These are phyloP conservation scores for Bromus sterilis DNA, from an alignment of 176 grass and related monocot species.

Conservation along the genomic window DNA sequence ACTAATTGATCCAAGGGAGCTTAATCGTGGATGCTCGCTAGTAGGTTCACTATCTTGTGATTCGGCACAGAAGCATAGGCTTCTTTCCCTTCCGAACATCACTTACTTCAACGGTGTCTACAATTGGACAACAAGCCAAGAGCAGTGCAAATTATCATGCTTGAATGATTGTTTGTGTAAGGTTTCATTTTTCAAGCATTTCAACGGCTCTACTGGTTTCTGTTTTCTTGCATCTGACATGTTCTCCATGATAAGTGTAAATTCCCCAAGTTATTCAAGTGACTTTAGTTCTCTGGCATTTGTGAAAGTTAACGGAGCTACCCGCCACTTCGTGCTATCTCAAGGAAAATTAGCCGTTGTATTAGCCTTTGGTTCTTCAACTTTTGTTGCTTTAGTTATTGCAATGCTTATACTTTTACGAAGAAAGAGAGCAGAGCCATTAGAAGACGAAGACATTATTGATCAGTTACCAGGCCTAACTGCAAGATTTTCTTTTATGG, in stretches of 20 bases:
- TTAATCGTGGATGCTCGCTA: constrained; percentile 1
- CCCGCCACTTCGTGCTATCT: not conserved
- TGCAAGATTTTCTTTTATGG: constrained; percentile 35
- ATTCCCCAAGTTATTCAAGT: not conserved
- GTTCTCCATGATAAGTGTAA: constrained; percentile 26
- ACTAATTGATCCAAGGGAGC: not conserved
- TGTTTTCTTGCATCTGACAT: constrained; percentile 23
- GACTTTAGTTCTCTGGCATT: constrained; percentile 22
- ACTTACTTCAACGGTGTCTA: constrained; percentile 13
- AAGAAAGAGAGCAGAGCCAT: not conserved
- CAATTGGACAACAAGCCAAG: constrained; percentile 18
- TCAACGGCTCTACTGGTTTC: not conserved
- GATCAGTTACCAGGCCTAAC: constrained; percentile 32
- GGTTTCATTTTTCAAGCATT: constrained; percentile 27
- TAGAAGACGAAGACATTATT: constrained; percentile 3
- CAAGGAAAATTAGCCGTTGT: not conserved
- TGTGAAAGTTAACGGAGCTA: constrained; percentile 33
- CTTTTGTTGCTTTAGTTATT: not conserved
- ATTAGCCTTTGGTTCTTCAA: not conserved
- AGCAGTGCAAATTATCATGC: constrained; percentile 33
- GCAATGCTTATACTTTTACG: not conserved
- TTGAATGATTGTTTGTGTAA: constrained; percentile 42
- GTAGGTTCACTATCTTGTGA: constrained; percentile 22
- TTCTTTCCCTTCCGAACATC: constrained; percentile 18
- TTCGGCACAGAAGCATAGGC: not conserved